Conservation (phyloP, 371 early-diverging fungal genomes). For the Mortierella sp. region DNA sequence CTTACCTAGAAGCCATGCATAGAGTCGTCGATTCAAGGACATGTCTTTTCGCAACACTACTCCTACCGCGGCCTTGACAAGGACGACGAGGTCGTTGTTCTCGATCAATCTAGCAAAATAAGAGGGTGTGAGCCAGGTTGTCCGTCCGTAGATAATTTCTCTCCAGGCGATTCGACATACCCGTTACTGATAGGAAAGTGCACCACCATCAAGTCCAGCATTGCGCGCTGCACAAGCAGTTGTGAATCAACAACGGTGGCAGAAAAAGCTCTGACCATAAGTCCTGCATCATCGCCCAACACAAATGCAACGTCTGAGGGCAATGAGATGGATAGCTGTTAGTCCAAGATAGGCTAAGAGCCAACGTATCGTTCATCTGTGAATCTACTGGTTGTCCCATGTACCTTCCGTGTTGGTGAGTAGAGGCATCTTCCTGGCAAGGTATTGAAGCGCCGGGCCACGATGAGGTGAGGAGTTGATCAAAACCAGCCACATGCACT, state of each 20-base stretch:
- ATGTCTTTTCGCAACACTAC: conserved; percentile 93
- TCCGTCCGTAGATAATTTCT: conserved; percentile 1
- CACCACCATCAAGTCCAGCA: conserved; percentile 85
- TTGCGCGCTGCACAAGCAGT: conserved; percentile 85
- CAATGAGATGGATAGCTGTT: not conserved
- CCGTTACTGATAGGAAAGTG: conserved; percentile 76
- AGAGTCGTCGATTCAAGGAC: conserved; percentile 92
- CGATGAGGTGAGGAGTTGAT: conserved; percentile 77
- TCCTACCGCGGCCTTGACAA: conserved; percentile 76
- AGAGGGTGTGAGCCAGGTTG: conserved; percentile 1
- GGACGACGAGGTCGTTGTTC: conserved; percentile 68
- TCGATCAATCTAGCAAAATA: conserved; percentile 62
- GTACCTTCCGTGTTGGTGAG: conserved; percentile 72
- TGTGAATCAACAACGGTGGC: conserved; percentile 77
- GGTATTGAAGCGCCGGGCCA: conserved; percentile 79
- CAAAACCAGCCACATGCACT: conserved; percentile 83
- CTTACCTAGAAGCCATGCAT: conserved; percentile 87
- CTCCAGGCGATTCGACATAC: conserved; percentile 50
- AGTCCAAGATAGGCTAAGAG: not conserved
- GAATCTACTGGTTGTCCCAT: not conserved
- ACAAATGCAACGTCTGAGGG: conserved; percentile 71
- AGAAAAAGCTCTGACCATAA: conserved; percentile 83
- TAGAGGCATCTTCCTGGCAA: conserved; percentile 79
- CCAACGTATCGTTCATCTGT: not conserved
- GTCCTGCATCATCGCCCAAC: conserved; percentile 75